Conservation (phyloP, 1,284 basidiomycete genomes). For the Cryptococcus sp. region DNA sequence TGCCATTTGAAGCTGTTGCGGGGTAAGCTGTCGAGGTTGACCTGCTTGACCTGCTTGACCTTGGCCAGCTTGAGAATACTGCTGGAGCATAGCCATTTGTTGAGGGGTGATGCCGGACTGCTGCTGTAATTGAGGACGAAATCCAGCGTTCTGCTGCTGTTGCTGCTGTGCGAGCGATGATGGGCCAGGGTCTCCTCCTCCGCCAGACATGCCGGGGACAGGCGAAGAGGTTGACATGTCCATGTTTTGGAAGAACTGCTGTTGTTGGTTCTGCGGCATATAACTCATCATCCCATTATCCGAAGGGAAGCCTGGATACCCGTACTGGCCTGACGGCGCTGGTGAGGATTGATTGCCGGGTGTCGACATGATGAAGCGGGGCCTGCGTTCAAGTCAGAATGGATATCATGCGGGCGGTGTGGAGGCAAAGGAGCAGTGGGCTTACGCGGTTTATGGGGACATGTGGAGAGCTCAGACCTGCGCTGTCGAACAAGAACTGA, state of each 20-base stretch:
- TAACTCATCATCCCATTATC: constrained; percentile 9
- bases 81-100: constrained; percentile 24
- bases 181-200: constrained; percentile 34
- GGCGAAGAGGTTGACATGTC: constrained; percentile 21
- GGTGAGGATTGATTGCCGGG: constrained; percentile 19
- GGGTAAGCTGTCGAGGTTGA: constrained; percentile 21
- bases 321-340: constrained; percentile 9
- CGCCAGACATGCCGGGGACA: constrained; percentile 22
- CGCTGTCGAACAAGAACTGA: too few species aligned
- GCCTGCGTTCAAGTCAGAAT: not conserved
- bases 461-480: too few species aligned
- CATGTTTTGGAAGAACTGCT: constrained; percentile 22
- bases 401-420: too few species aligned
- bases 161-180: constrained; percentile 31
- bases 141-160: constrained; percentile 3
- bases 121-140: constrained; percentile 11
- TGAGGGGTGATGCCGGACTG: constrained; percentile 17
- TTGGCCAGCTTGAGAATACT: constrained; percentile 15
- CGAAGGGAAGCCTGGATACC: constrained; percentile 13
- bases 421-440: too few species aligned
- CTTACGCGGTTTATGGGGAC: too few species aligned
- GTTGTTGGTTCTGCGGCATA: constrained; percentile 26
- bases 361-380: constrained; percentile 19
- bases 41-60: not conserved
- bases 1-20: constrained; percentile 37